These are phyloP conservation scores for Macroventuria anomochaeta DNA, from an alignment of 2,329 filamentous ascomycete species.

Conservation along the genomic window DNA sequence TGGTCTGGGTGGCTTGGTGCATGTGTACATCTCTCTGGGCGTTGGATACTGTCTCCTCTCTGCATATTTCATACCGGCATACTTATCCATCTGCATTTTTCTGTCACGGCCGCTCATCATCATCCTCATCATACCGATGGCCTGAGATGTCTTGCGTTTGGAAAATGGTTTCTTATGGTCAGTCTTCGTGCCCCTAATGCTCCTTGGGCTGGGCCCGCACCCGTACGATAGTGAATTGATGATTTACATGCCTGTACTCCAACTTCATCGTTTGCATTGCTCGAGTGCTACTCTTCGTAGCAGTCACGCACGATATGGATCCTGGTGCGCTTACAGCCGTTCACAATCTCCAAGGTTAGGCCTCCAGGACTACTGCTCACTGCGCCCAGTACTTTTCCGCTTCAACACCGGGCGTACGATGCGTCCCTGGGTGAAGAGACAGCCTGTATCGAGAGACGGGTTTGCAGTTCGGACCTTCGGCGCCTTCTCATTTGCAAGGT, in stretches of 20 bases:
- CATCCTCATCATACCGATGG: neutral
- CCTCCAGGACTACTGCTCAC: neutral
- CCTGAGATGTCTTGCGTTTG: slow-evolving; percentile 7
- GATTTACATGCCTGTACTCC: neutral
- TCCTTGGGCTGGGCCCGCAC: slow-evolving; percentile 16
- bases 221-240: slow-evolving; percentile 12
- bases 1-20: slow-evolving; percentile 19
- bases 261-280: too few relatives aligned
- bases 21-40: slow-evolving; percentile 8
- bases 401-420: too few relatives aligned
- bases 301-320: too few relatives aligned
- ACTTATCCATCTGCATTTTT: neutral
- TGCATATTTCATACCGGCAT: slow-evolving; percentile 1
- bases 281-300: too few relatives aligned
- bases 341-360: neutral
- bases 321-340: neutral
- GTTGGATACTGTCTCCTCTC: slow-evolving; percentile 5
- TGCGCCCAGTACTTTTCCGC: neutral
- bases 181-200: slow-evolving; percentile 17
- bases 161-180: slow-evolving; percentile 16
- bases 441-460: too few relatives aligned
- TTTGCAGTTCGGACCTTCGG: too few relatives aligned
- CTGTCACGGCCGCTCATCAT: slow-evolving; percentile 1
- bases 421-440: too few relatives aligned
- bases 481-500: too few relatives aligned